A percentile compares a stretch with the other conserved stretches of the same genome.
phyloP scores from a whole-genome alignment of 106 monocot genomes.

The Dendrobium huoshanense region DNA sequence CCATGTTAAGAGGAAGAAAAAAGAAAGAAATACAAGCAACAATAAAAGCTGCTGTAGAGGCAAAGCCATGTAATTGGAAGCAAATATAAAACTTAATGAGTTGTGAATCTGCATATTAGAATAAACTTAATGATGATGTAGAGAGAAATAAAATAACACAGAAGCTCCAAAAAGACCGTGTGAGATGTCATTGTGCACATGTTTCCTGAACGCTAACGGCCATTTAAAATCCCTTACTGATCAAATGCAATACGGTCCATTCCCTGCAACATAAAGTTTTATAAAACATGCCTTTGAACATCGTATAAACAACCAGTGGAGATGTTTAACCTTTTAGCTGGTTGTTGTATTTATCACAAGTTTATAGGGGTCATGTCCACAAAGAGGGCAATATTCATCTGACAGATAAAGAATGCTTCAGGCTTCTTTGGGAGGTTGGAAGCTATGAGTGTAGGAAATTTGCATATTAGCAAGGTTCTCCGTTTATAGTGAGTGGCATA shows the following conservation, averaged over 20 bases:
- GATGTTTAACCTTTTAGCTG: background rate
- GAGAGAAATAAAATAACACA: background rate
- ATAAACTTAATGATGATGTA: background rate
- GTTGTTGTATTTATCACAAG: background rate
- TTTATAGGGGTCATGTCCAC: background rate
- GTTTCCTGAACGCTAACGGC: background rate
- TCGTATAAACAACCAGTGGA: background rate
- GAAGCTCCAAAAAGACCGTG: background rate
- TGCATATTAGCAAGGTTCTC: background rate
- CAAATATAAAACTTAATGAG: background rate
- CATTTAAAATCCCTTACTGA: background rate
- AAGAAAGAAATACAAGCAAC: background rate
- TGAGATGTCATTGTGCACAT: background rate
- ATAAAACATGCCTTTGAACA: background rate
- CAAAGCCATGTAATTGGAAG: background rate
- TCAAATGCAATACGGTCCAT: background rate
- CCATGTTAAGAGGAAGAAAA: background rate
- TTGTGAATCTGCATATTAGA: background rate
- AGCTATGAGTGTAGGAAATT: background rate
- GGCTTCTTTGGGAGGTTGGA: background rate
- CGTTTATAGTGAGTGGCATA: too few species aligned
- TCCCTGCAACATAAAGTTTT: background rate
- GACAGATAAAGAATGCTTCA: background rate
- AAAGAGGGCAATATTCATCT: background rate
- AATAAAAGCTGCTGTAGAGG: background rate